Base-by-base conservation (phyloP, 179 eudicot species). In the Carnegiea gigantea region DNA sequence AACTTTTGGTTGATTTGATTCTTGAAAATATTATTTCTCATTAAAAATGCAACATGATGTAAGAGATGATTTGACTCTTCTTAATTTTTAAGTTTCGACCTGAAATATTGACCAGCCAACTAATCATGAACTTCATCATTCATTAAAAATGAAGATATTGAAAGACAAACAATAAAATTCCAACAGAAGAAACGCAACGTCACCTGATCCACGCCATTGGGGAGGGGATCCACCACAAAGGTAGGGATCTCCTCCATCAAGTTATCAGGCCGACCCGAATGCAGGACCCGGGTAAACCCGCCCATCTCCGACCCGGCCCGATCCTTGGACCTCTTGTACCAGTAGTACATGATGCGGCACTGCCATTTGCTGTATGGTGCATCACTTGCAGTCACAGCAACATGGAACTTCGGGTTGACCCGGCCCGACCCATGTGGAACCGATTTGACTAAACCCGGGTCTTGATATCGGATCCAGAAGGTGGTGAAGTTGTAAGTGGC, bases 221-320 rank as follows among this genome's bases (percentile, higher is more conserved):
- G 97, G 23, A 93, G 87, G 83, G 93, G 95, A 44, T 93, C 88
- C 54, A 90, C 97, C 17, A 93, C 88, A 72, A 85, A 86, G 60
- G 95, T 90, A 4, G 97, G 97, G 11, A 93, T 93, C 88, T 91
- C 95, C 62, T 88, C 84, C 91, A 93, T 88, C 80, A 91, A 81
- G 51, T 86, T 79, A 85, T 93, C 95, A 2, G 90, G 79, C 11
- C 57, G 76, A 38, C 95, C 95, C 18, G 97, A 89, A 78, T 93
- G 97, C 62, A 93, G 78, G 83, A 93, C 85, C 87, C 95, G 78
- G 18, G 95, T 93, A 68, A 91, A 88, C 70, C 91, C 90, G 53
- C 97, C 97, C 95, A 92, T 91, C 46, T 88, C 92, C 14, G 97
- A 91, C 82, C 87, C 93, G 20, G 86, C 85, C 65, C 79, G 67